Percentiles rank a stretch among this genome's conserved stretches.
Conservation (phyloP, 352 stramenopile species). For the Globisporangium cederbergense region DNA sequence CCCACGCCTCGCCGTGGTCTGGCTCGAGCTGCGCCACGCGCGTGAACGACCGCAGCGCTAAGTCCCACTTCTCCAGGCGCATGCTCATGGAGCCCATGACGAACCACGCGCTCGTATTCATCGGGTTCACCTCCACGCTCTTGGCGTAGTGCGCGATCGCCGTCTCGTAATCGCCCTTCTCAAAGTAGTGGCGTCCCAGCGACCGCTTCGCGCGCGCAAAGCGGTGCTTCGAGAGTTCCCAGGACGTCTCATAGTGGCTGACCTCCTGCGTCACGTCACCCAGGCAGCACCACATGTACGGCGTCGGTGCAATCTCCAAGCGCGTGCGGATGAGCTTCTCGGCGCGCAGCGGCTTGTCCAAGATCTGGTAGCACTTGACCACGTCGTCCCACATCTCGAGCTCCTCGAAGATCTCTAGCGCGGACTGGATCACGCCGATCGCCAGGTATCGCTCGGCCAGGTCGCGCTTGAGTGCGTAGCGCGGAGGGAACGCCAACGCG, state of each 20-base stretch:
- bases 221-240: slow-evolving; percentile 88
- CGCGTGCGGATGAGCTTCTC: slow-evolving; percentile 88
- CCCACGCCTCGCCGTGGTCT: slow-evolving; percentile 93
- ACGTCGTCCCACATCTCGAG: slow-evolving; percentile 97
- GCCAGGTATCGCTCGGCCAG: slow-evolving; percentile 92
- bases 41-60: slow-evolving; percentile 88
- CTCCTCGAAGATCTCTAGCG: slow-evolving; percentile 92
- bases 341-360: slow-evolving; percentile 89
- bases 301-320: slow-evolving; percentile 80
- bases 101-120: slow-evolving; percentile 92
- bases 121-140: slow-evolving; percentile 85
- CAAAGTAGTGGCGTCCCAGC: slow-evolving; percentile 87
- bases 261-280: slow-evolving; percentile 91
- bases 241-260: slow-evolving; percentile 89
- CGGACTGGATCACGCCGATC: slow-evolving; percentile 84
- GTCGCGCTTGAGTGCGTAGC: slow-evolving; percentile 92
- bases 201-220: slow-evolving; percentile 92
- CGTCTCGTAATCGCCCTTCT: slow-evolving; percentile 75
- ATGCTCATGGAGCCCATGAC: slow-evolving; percentile 90
- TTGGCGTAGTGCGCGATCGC: slow-evolving; percentile 82
- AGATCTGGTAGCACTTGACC: slow-evolving; percentile 92
- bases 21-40: slow-evolving; percentile 93
- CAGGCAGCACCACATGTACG: slow-evolving; percentile 93
- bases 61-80: slow-evolving; percentile 82
- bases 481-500: slow-evolving; percentile 91